Conservation (phyloP, 495 filamentous ascomycete genomes). For the Bombardia bombarda region DNA sequence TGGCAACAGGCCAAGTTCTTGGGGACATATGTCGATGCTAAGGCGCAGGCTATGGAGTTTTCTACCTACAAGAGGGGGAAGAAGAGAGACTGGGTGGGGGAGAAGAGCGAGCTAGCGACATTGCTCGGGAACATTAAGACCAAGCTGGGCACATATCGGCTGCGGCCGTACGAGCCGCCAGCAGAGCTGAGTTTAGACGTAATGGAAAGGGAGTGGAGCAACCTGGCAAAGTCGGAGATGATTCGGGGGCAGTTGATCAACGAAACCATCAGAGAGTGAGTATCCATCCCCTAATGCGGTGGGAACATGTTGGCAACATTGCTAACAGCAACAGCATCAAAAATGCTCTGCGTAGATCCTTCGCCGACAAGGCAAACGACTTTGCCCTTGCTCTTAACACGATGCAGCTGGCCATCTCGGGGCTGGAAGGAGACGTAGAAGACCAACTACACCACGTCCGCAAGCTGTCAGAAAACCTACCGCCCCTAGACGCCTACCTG, state of each 20-base stretch:
- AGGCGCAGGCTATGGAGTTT: slow-evolving; percentile 75
- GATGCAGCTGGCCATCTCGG: slow-evolving; percentile 84
- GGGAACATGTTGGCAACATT: neutral
- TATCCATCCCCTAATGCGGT: slow-evolving; percentile 1
- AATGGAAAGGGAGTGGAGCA: slow-evolving; percentile 74
- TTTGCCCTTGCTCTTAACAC: slow-evolving; percentile 93
- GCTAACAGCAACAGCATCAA: slow-evolving; percentile 58
- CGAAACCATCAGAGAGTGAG: slow-evolving; percentile 88
- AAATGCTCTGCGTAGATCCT: slow-evolving; percentile 80
- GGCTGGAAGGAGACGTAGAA: slow-evolving; percentile 89
- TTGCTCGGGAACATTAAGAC: slow-evolving; percentile 98
- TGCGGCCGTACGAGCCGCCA: slow-evolving; percentile 87
- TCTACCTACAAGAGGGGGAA: slow-evolving; percentile 76
- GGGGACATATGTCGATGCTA: slow-evolving; percentile 89
- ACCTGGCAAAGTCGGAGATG: slow-evolving; percentile 72
- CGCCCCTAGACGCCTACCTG: slow-evolving; percentile 81
- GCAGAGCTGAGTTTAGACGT: slow-evolving; percentile 67
- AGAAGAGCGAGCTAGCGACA: slow-evolving; percentile 90
- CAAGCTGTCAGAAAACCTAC: slow-evolving; percentile 68
- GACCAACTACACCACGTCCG: slow-evolving; percentile 84
- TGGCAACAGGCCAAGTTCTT: slow-evolving; percentile 79
- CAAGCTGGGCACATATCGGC: slow-evolving; percentile 87
- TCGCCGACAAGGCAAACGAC: slow-evolving; percentile 95
- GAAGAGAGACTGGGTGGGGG: slow-evolving; percentile 92
- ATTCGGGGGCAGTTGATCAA: slow-evolving; percentile 87